These are phyloP conservation scores for Pseudogymnoascus sp. DNA, from an alignment of 2,329 filamentous ascomycete genomes.

Conservation along the genomic window DNA sequence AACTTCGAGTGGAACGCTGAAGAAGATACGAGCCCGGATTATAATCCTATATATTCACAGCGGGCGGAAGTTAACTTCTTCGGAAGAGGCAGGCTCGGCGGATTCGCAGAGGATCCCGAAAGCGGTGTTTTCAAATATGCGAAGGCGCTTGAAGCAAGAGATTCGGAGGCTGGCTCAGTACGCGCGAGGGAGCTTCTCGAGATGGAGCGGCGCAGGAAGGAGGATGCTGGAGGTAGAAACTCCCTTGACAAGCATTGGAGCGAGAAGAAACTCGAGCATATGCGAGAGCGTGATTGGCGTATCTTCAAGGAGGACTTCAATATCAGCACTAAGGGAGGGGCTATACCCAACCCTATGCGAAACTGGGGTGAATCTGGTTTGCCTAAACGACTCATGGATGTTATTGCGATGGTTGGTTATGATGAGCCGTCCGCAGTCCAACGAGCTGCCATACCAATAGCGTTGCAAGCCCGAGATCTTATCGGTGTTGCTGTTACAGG, in stretches of 20 bases:
- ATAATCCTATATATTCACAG: slow-evolving; percentile 73
- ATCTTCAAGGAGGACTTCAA: slow-evolving; percentile 99
- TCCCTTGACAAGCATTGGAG: slow-evolving; percentile 91
- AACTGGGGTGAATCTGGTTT: slow-evolving; percentile 82
- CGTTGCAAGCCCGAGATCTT: slow-evolving; percentile 85
- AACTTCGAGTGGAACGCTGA: slow-evolving; percentile 97
- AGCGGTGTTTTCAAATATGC: slow-evolving; percentile 53
- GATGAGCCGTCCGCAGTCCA: slow-evolving; percentile 88
- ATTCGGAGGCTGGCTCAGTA: slow-evolving; percentile 67
- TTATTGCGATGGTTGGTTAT: slow-evolving; percentile 82
- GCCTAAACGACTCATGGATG: slow-evolving; percentile 69
- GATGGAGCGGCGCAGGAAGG: slow-evolving; percentile 71
- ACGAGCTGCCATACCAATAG: slow-evolving; percentile 90
- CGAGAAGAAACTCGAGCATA: slow-evolving; percentile 84
- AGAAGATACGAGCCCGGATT: slow-evolving; percentile 82
- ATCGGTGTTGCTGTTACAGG: slow-evolving; percentile 97
- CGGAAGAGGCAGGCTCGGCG: slow-evolving; percentile 60
- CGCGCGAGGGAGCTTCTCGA: slow-evolving; percentile 77
- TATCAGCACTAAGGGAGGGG: slow-evolving; percentile 87
- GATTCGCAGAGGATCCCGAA: slow-evolving; percentile 56
- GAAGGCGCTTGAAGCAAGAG: slow-evolving; percentile 65
- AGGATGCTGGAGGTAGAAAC: slow-evolving; percentile 64
- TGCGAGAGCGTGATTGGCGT: slow-evolving; percentile 97
- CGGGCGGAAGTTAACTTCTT: slow-evolving; percentile 63
- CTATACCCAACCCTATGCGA: slow-evolving; percentile 93